These are phyloP conservation scores for Fraxinus americana DNA, from an alignment of 257 asterid genomes.

Conservation along the genomic window DNA sequence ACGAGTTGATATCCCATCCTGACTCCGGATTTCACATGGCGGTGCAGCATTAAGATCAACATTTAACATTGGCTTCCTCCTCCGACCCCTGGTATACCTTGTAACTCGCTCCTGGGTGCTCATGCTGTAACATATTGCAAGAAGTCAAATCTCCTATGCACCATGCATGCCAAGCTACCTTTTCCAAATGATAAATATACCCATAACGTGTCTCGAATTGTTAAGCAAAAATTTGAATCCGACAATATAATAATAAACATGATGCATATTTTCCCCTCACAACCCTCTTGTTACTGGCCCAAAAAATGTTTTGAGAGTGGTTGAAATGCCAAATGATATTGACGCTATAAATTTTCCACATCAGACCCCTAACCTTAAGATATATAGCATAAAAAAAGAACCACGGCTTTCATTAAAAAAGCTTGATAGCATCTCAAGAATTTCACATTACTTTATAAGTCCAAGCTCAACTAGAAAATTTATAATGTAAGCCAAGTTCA, in stretches of 20 bases:
- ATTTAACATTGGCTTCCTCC: slow-evolving; percentile 36
- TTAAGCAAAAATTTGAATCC: neutral
- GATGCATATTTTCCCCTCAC: neutral
- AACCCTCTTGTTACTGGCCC: neutral
- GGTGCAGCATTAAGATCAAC: slow-evolving; percentile 60
- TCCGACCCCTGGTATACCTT: slow-evolving; percentile 41
- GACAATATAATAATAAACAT: neutral
- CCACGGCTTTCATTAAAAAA: neutral
- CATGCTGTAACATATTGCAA: slow-evolving; percentile 34
- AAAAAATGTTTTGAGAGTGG: no score
- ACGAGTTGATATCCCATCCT: slow-evolving; percentile 32
- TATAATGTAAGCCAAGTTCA: neutral
- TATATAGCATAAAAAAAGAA: neutral
- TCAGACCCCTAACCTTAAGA: neutral
- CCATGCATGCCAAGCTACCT: slow-evolving; percentile 16
- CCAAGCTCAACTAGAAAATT: neutral
- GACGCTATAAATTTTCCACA: neutral
- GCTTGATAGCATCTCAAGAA: neutral
- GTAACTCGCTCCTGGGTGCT: slow-evolving; percentile 31
- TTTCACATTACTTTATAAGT: neutral
- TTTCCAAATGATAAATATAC: neutral
- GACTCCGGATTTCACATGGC: slow-evolving; percentile 35
- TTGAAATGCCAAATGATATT: neutral
- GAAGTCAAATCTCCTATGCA: slow-evolving; percentile 26
- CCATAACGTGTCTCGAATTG: slow-evolving; percentile 8